These are phyloP conservation scores for Candida sanyiensis DNA, from an alignment of 805 yeast species.

Conservation along the genomic window DNA sequence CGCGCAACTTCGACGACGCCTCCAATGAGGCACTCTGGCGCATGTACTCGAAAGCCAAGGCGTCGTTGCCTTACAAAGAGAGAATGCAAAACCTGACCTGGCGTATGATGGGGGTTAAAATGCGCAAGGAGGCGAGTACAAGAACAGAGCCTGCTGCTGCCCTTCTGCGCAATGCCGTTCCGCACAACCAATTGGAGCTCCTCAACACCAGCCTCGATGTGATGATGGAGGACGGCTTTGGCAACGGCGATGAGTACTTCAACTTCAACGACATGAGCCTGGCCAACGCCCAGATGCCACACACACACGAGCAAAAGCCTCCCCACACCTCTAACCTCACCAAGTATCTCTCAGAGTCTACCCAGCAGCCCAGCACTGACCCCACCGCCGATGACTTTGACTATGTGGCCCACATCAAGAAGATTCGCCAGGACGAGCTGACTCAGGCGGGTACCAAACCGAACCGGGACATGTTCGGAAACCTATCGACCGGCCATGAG, in stretches of 20 bases:
- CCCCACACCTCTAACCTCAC: conserved; percentile 22
- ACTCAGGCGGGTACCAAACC: neutral
- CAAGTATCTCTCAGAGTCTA: conserved; percentile 17
- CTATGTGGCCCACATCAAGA: conserved; percentile 57
- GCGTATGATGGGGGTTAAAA: conserved; percentile 70
- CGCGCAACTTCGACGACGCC: conserved; percentile 30
- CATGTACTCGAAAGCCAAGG: conserved; percentile 72
- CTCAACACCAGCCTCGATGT: conserved; percentile 1
- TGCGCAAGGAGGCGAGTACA: conserved; percentile 8
- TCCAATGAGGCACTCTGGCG: conserved; percentile 63
- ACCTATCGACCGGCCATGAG: neutral
- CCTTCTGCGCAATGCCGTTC: neutral
- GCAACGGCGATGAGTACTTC: conserved; percentile 23
- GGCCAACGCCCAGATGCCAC: neutral
- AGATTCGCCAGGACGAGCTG: conserved; percentile 41
- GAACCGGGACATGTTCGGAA: neutral
- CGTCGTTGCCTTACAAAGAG: conserved; percentile 64
- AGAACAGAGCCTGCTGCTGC: conserved; percentile 1
- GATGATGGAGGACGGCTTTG: conserved; percentile 7
- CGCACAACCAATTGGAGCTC: neutral
- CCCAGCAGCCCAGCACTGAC: conserved; percentile 26
- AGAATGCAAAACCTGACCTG: conserved; percentile 84
- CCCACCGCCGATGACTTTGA: conserved; percentile 53
- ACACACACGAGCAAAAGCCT: conserved; percentile 10
- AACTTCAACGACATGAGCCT: conserved; percentile 13